phyloP scores from a whole-genome alignment of 2,329 filamentous ascomycete species.

The Albifimbria verrucaria region DNA sequence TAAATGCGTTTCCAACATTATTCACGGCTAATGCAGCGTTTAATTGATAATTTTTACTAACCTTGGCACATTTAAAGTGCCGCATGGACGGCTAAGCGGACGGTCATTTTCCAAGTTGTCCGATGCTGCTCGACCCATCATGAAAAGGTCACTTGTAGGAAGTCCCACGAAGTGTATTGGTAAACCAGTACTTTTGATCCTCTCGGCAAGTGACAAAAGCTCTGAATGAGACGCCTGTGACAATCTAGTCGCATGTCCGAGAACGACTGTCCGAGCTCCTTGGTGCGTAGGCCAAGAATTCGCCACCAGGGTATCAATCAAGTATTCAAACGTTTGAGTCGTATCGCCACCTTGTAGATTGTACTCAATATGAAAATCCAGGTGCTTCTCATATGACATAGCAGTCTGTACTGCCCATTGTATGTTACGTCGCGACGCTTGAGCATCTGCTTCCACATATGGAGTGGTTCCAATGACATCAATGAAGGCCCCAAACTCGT shows the following conservation, averaged over 20 bases:
- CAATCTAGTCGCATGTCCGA: not conserved
- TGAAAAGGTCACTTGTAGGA: constrained; percentile 1
- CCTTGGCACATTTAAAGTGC: not conserved
- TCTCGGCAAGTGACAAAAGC: not conserved
- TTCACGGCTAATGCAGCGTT: not conserved
- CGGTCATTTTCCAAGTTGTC: not conserved
- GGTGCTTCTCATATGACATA: not conserved
- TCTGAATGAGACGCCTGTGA: not conserved
- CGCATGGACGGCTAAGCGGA: not conserved
- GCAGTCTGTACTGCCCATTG: not conserved
- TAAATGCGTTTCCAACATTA: constrained; percentile 1
- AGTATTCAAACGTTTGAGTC: not conserved
- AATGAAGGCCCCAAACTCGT: not conserved
- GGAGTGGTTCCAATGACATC: constrained; percentile 1
- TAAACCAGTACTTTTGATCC: not conserved
- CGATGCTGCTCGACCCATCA: not conserved
- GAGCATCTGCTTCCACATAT: not conserved
- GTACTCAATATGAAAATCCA: constrained; percentile 2
- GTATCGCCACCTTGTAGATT: not conserved
- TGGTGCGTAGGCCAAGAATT: not conserved
- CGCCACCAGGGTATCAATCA: not conserved
- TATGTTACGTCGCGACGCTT: not conserved
- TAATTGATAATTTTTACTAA: not conserved
- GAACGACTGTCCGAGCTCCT: not conserved
- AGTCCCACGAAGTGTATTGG: not conserved